phyloP scores from a whole-genome alignment of 495 filamentous ascomycete species.

The Penicillium bovifimosum region DNA sequence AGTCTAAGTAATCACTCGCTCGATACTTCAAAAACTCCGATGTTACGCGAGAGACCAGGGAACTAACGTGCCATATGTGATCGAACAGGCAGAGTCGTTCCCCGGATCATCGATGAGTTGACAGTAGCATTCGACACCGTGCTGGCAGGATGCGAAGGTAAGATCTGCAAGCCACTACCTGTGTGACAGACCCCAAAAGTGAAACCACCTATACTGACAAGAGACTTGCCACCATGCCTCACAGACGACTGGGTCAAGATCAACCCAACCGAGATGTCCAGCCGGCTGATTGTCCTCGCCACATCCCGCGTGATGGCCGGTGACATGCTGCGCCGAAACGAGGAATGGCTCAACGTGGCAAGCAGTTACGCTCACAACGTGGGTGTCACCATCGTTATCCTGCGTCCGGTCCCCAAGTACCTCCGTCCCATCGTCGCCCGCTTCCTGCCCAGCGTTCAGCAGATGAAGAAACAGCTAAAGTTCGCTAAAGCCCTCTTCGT shows the following conservation, averaged over 20 bases:
- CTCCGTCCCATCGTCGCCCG: conserved; percentile 29
- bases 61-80: background rate
- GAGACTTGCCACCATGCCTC: background rate
- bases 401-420: conserved; percentile 33
- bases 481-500: conserved; percentile 27
- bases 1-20: conserved; percentile 14
- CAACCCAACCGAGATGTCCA: conserved; percentile 23
- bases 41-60: background rate
- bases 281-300: conserved; percentile 46
- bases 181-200: background rate
- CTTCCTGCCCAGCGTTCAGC: conserved; percentile 27
- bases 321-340: conserved; percentile 43
- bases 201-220: conserved; percentile 1
- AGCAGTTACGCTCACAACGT: conserved; percentile 51
- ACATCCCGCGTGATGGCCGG: conserved; percentile 56
- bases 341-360: conserved; percentile 50
- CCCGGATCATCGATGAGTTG: conserved; percentile 27
- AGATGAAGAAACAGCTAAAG: conserved; percentile 17
- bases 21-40: background rate
- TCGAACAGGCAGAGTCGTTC: conserved; percentile 22
- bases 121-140: conserved; percentile 19
- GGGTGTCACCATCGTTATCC: conserved; percentile 24
- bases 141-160: conserved; percentile 26
- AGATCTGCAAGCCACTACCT: background rate
- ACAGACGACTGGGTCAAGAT: conserved; percentile 22